phyloP scores from a whole-genome alignment of 495 filamentous ascomycete species.

The Tuber microsphaerosporum region DNA sequence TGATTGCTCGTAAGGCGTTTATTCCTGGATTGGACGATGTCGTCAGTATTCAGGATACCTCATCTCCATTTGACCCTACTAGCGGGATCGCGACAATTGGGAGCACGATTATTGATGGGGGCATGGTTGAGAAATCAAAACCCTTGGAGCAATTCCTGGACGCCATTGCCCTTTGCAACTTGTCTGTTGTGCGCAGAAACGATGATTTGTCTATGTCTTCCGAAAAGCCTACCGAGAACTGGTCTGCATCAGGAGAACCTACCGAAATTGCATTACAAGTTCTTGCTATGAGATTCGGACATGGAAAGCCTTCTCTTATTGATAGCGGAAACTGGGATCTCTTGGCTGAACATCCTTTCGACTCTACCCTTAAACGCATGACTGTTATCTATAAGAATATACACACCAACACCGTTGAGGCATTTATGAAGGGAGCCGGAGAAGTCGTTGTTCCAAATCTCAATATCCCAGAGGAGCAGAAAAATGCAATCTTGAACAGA shows the following conservation, averaged over 20 bases:
- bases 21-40: slow-evolving; percentile 38
- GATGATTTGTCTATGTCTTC: slow-evolving; percentile 38
- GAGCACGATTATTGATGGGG: slow-evolving; percentile 30
- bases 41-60: slow-evolving; percentile 35
- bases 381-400: slow-evolving; percentile 49
- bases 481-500: slow-evolving; percentile 43
- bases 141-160: slow-evolving; percentile 38
- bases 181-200: slow-evolving; percentile 33
- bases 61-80: slow-evolving; percentile 40
- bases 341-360: slow-evolving; percentile 55
- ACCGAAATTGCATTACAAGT: slow-evolving; percentile 56
- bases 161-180: slow-evolving; percentile 41
- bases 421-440: slow-evolving; percentile 54
- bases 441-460: slow-evolving; percentile 51
- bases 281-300: slow-evolving; percentile 47
- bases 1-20: slow-evolving; percentile 51
- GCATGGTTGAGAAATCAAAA: slow-evolving; percentile 14
- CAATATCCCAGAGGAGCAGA: slow-evolving; percentile 42
- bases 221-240: slow-evolving; percentile 40
- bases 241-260: slow-evolving; percentile 52
- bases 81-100: slow-evolving; percentile 33
- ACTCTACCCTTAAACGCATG: slow-evolving; percentile 58
- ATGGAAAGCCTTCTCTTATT: slow-evolving; percentile 41
- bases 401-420: slow-evolving; percentile 41
- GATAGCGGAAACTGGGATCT: slow-evolving; percentile 41